Evolutionary conservation across 352 stramenopile genomes (phyloP).

Genomic region (Pythium angustatum): DNA sequence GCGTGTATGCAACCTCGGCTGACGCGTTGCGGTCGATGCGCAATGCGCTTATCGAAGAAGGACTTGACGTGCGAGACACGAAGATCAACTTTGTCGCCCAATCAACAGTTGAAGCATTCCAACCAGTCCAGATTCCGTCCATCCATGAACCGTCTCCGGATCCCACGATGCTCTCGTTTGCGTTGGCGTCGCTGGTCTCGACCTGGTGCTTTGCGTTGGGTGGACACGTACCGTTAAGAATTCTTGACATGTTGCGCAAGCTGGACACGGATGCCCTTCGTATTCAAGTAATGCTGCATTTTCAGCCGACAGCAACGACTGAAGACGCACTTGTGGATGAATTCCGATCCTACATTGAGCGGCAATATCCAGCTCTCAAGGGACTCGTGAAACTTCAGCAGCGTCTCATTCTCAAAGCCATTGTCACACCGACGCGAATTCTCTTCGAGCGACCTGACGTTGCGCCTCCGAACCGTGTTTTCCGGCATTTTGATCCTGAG

Average conservation of each 20-base stretch:
- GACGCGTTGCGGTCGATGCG: slow-evolving; percentile 2
- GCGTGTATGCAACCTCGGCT: not conserved
- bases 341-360: slow-evolving; percentile 21
- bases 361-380: slow-evolving; percentile 9
- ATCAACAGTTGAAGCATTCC: no score
- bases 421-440: slow-evolving; percentile 69
- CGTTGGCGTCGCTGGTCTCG: slow-evolving; percentile 1
- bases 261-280: slow-evolving; percentile 16
- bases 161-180: slow-evolving; percentile 5
- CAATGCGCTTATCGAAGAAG: slow-evolving; percentile 16
- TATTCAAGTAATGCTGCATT: slow-evolving; percentile 19
- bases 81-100: not conserved
- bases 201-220: slow-evolving; percentile 20
- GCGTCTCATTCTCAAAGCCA: slow-evolving; percentile 54
- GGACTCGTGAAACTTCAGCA: slow-evolving; percentile 21
- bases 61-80: slow-evolving; percentile 26
- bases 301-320: slow-evolving; percentile 15
- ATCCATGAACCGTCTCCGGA: not conserved
- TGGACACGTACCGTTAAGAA: not conserved
- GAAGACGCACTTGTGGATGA: slow-evolving; percentile 7
- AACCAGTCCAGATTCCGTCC: not conserved
- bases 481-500: slow-evolving; percentile 59
- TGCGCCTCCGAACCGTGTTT: slow-evolving; percentile 66
- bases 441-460: slow-evolving; percentile 55
- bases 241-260: slow-evolving; percentile 19